Conservation (phyloP, 2,329 filamentous ascomycete genomes). For the Phaeophleospora eucalypticola region DNA sequence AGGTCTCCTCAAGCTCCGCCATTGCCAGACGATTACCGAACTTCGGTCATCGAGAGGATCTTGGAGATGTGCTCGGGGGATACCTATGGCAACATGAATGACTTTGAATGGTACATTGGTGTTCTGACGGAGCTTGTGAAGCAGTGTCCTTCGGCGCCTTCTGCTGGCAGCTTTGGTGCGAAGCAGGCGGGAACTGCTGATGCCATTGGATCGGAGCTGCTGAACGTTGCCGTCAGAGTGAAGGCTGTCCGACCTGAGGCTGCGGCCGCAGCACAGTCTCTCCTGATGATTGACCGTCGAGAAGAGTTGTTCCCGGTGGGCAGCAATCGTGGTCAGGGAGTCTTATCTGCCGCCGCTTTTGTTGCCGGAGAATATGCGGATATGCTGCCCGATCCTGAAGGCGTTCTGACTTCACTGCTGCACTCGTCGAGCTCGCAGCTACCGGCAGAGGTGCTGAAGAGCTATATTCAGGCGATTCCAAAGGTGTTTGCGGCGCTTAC, state of each 20-base stretch:
- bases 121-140: slow-evolving; percentile 80
- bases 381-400: slow-evolving; percentile 66
- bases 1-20: slow-evolving; percentile 51
- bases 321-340: slow-evolving; percentile 53
- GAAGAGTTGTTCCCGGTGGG: slow-evolving; percentile 52
- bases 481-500: slow-evolving; percentile 78
- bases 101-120: slow-evolving; percentile 98
- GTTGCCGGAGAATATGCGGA: slow-evolving; percentile 81
- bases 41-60: slow-evolving; percentile 77
- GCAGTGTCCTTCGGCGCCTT: slow-evolving; percentile 47
- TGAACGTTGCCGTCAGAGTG: slow-evolving; percentile 89
- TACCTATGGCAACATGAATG: slow-evolving; percentile 77
- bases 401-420: slow-evolving; percentile 68
- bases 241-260: slow-evolving; percentile 74
- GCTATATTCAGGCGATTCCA: slow-evolving; percentile 76
- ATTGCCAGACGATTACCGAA: slow-evolving; percentile 79
- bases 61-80: slow-evolving; percentile 84
- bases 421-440: slow-evolving; percentile 59
- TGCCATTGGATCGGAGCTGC: slow-evolving; percentile 76
- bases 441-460: slow-evolving; percentile 65
- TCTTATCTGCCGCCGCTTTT: slow-evolving; percentile 76
- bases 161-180: slow-evolving; percentile 14
- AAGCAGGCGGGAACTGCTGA: slow-evolving; percentile 52
- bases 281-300: slow-evolving; percentile 63
- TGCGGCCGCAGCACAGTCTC: slow-evolving; percentile 73